Conservation (phyloP, 352 stramenopile species). For the Globisporangium acanthophoron region DNA sequence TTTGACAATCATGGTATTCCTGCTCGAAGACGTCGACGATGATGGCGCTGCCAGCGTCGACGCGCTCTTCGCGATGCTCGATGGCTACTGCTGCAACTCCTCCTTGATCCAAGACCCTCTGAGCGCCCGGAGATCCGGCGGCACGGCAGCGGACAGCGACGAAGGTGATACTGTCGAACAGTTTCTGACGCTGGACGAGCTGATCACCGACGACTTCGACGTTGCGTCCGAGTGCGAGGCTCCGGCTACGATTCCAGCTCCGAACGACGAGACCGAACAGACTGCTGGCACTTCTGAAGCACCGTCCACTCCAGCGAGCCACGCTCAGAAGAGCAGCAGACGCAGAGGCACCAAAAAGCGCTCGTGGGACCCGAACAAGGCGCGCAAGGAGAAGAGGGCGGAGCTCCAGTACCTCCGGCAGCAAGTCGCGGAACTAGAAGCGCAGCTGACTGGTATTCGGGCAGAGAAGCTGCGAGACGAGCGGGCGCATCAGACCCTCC, state of each 20-base stretch:
- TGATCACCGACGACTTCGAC: neutral
- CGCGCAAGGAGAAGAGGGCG: neutral
- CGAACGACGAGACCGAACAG: no score
- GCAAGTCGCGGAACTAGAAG: slow-evolving; percentile 38
- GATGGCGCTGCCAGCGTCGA: neutral
- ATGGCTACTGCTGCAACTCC: neutral
- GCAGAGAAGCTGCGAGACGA: slow-evolving; percentile 12
- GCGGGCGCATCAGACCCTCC: neutral
- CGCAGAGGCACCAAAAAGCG: neutral
- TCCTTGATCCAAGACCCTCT: no score
- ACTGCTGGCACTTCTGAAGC: neutral
- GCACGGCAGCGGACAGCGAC: no score
- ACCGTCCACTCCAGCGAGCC: neutral
- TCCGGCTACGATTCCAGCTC: no score
- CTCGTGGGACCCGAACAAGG: slow-evolving; percentile 4
- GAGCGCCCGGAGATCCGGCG: no score
- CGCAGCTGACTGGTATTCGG: slow-evolving; percentile 22
- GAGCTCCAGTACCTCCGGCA: slow-evolving; percentile 37
- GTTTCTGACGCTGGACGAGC: neutral
- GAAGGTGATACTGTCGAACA: no score
- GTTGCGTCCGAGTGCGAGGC: no score
- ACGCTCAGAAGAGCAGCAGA: neutral
- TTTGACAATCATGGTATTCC: slow-evolving; percentile 3
- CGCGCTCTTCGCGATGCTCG: slow-evolving; percentile 1
- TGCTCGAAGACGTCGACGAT: neutral